A percentile compares a stretch with the other conserved stretches of the same genome.
These are phyloP conservation scores for Syzygium jambos DNA, from an alignment of 345 rosid genomes.

Conservation along the genomic window DNA sequence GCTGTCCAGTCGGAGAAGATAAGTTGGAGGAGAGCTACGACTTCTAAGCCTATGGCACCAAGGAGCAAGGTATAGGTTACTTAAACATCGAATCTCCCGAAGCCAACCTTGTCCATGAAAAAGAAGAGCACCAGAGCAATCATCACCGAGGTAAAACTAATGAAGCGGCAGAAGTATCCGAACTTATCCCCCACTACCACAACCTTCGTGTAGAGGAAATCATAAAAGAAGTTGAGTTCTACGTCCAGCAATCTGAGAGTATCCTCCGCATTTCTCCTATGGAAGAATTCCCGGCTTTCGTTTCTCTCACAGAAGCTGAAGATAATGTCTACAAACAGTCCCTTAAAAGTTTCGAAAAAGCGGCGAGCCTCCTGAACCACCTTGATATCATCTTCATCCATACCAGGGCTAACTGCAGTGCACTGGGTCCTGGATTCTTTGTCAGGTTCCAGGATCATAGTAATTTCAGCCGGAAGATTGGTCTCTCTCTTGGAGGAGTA, in stretches of 20 bases:
- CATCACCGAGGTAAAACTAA: not conserved
- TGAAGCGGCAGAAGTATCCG: not conserved
- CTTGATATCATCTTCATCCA: not conserved
- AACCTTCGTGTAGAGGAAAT: not conserved
- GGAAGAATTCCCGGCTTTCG: not conserved
- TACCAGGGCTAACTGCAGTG: constrained; percentile 15
- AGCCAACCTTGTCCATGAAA: not conserved
- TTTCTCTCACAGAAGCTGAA: not conserved
- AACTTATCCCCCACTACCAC: not conserved
- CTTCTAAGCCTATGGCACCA: not conserved
- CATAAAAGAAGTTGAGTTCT: not conserved
- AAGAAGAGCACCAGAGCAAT: not conserved
- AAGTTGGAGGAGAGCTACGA: not conserved
- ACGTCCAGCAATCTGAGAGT: not conserved
- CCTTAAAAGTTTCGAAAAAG: not conserved
- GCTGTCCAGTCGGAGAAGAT: not conserved
- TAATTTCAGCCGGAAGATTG: constrained; percentile 10
- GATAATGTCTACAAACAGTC: not conserved
- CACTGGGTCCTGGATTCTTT: constrained; percentile 21
- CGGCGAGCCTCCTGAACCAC: not conserved
- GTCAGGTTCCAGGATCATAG: not conserved
- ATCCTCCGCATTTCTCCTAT: not conserved
- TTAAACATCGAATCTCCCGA: not conserved
- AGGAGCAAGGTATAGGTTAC: not conserved
- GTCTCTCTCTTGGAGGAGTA: constrained; percentile 36